Evolutionary conservation across 495 filamentous ascomycete genomes (phyloP), one percentile per base, ranked within the genome.

Genomic region (Immersiella caudata): DNA sequence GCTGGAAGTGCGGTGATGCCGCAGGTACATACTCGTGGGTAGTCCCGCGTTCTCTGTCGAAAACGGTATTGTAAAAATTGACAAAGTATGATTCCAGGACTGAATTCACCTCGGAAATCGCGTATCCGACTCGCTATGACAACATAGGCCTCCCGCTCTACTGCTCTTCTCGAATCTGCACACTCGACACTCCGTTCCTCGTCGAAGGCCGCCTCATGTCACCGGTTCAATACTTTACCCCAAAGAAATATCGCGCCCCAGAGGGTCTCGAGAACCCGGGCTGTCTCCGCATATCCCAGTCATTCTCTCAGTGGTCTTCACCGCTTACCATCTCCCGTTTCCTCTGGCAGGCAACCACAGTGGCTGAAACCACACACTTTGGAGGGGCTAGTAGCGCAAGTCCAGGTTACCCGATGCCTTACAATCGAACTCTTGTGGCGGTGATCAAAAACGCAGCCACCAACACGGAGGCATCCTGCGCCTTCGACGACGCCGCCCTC

Each of bases 1-100:
- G 26, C n/a, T 61, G 58, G 58, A 40, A 12, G 11, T 61, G 58
- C 20, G 58, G 26, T 14, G 58, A 61, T 33, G 20, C 14, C 26
- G 58, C 58, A 11, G 58, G 58, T 16, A 61, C 58, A n/a, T 61
- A 61, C 58, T 61, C 58, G n/a, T n/a, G n/a, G n/a, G n/a, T n/a
- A n/a, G n/a, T n/a, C n/a, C n/a, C n/a, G n/a, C n/a, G n/a, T n/a
- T n/a, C n/a, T n/a, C n/a, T n/a, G n/a, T n/a, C n/a, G n/a, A n/a
- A n/a, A n/a, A n/a, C n/a, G n/a, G n/a, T n/a, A n/a, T n/a, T n/a
- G n/a, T n/a, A n/a, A n/a, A n/a, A n/a, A n/a, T n/a, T n/a, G n/a
- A n/a, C n/a, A n/a, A n/a, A n/a, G n/a, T n/a, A n/a, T n/a, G n/a
- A n/a, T n/a, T n/a, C n/a, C n/a, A n/a, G n/a, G 27, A 61, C 58